Conservation (phyloP, 345 rosid genomes). For the Murraya koenigii region DNA sequence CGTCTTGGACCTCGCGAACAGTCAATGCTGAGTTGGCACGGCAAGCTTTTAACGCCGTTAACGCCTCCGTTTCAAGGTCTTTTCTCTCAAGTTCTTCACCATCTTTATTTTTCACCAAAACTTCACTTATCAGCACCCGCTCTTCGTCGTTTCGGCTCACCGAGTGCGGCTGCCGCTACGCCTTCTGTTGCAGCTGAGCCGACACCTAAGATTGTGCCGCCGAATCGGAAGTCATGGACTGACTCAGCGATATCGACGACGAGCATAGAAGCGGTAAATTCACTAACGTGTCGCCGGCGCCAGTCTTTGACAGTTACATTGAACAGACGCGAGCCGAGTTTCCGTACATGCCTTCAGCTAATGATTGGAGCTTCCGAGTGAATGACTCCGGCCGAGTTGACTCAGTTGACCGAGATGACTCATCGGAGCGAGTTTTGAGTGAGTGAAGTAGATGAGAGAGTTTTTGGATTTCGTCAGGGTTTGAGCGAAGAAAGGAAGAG, state of each 20-base stretch:
- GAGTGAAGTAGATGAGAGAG: slow-evolving; percentile 33
- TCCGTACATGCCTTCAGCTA: not conserved
- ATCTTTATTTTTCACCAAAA: slow-evolving; percentile 84
- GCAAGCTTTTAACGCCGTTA: slow-evolving; percentile 77
- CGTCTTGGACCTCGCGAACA: slow-evolving; percentile 85
- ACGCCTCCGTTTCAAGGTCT: slow-evolving; percentile 81
- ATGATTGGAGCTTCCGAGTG: slow-evolving; percentile 19
- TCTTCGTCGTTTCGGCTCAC: slow-evolving; percentile 63
- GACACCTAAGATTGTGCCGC: not conserved
- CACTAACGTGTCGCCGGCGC: not conserved
- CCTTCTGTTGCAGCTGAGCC: slow-evolving; percentile 33
- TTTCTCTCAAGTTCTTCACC: slow-evolving; percentile 94
- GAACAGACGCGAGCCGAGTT: slow-evolving; percentile 38
- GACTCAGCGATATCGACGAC: slow-evolving; percentile 44
- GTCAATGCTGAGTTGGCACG: slow-evolving; percentile 87
- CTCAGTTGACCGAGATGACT: not conserved
- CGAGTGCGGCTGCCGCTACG: slow-evolving; percentile 43
- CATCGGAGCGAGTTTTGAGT: slow-evolving; percentile 28
- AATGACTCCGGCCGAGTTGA: not conserved
- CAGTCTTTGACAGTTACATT: slow-evolving; percentile 44
- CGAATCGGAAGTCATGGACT: not conserved
- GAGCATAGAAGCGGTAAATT: slow-evolving; percentile 47
- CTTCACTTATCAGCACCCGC: slow-evolving; percentile 87
- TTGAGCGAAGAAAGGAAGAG: slow-evolving; percentile 15
- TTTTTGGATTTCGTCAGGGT: slow-evolving; percentile 21